These are phyloP conservation scores for Elongisporangium prolatum DNA, from an alignment of 352 stramenopile genomes.

Conservation along the genomic window DNA sequence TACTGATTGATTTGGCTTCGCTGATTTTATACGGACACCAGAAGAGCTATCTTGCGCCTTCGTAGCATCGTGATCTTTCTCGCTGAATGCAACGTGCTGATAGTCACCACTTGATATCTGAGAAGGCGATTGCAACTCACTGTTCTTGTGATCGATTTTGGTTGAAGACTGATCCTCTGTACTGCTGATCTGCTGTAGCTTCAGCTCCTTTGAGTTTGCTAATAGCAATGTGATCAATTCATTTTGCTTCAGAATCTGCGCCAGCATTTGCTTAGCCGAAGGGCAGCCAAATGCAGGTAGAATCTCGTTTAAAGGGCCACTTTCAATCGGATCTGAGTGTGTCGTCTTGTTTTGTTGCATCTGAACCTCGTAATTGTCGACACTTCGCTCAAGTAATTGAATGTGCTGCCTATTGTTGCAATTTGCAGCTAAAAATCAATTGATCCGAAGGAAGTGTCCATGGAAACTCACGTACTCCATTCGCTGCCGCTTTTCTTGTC, in stretches of 20 bases:
- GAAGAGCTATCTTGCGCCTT: not conserved
- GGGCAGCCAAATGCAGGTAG: not conserved
- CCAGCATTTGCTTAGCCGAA: slow-evolving; percentile 10
- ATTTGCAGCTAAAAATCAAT: too few species aligned
- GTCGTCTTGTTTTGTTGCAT: not conserved
- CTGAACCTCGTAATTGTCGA: not conserved
- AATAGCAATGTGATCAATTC: slow-evolving; percentile 17
- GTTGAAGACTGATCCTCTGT: not conserved
- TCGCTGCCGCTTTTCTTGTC: slow-evolving; percentile 14
- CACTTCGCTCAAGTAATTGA: not conserved
- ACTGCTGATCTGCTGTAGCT: not conserved
- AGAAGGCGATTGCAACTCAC: not conserved
- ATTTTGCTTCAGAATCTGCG: slow-evolving; percentile 22
- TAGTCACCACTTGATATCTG: not conserved
- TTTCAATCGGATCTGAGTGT: not conserved
- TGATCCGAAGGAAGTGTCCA: too few species aligned
- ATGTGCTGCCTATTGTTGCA: not conserved
- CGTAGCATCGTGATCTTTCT: not conserved
- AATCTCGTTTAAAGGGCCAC: not conserved
- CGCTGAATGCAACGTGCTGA: not conserved
- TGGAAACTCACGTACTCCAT: slow-evolving; percentile 15
- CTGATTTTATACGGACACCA: not conserved
- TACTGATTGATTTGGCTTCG: slow-evolving; percentile 3
- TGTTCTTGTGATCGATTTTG: not conserved
- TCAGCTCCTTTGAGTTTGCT: too few species aligned